Evolutionary conservation across 352 stramenopile genomes (phyloP), one percentile per base, ranked within the genome.

Genomic region (Pythium inflatum): DNA sequence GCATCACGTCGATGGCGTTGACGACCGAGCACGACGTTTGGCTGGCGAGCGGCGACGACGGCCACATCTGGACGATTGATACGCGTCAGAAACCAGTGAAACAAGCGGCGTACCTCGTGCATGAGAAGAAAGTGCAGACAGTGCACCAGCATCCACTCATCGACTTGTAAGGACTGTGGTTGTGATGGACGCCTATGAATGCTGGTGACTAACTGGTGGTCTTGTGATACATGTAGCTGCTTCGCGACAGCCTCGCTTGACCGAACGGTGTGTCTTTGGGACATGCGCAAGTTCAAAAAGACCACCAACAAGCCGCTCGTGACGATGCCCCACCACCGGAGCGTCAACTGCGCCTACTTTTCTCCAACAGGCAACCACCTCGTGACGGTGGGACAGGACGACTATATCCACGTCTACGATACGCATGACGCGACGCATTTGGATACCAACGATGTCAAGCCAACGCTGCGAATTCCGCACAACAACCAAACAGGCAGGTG

Each of bases 91-190:
- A 28, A 5, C 68, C 59, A 11, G 60, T 60, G 27, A 79, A 73
- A 46, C 68, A 71, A 18, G 73, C 76, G 7, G 71, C 31, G 11
- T 93, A 83, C 55, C 14, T 69, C 14, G 62, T 93, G 22, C 88
- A 96, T 40, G 88, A 94, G 55, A 94, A 94, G 66, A 96, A 94
- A 75, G 77, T 94, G 55, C 93, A 96, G 62, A 96, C 88, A 0
- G 86, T 96, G n/a, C 77, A 89, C 50, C 74, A 85, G 53, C 88
- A 96, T 45, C 85, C 88, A 12, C 70, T 61, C 14, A 61, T 77
- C 4, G 63, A 88, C 28, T 85, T 85, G 86, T 93, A 85, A 58
- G 82, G 88, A 36, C 33, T 36, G 30, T 8, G 12, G 46, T 43
- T 43, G 36, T 43, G 36, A 43, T 16, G 36, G n/a, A n/a, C n/a